Percentiles rank a stretch among this genome's conserved stretches.
These are phyloP conservation scores for Linaria vulgaris DNA, from an alignment of 257 asterid species.

Conservation along the genomic window DNA sequence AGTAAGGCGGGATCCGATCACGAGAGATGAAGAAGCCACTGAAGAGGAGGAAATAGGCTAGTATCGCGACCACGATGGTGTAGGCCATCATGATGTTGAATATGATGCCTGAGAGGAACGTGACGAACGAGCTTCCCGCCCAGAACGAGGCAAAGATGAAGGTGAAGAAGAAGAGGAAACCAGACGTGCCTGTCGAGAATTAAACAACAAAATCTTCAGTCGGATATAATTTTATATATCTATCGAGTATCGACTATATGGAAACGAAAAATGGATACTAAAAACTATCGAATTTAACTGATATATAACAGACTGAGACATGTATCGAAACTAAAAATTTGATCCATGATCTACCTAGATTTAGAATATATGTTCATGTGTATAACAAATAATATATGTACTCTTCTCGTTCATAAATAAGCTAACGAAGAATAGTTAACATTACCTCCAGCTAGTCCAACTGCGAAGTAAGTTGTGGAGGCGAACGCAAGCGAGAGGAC, in stretches of 20 bases:
- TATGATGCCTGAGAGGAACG: slow-evolving; percentile 50
- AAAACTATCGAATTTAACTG: too few species aligned
- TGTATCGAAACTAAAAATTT: too few species aligned
- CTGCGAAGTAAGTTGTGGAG: slow-evolving; percentile 46
- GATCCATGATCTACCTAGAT: too few species aligned
- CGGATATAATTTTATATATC: too few species aligned
- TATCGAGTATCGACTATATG: too few species aligned
- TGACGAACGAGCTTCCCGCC: slow-evolving; percentile 65
- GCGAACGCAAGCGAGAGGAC: slow-evolving; percentile 44
- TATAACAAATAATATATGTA: too few species aligned
- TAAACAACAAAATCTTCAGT: too few species aligned
- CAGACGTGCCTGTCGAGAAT: not conserved
- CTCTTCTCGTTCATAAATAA: too few species aligned
- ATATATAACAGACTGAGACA: too few species aligned
- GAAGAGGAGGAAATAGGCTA: slow-evolving; percentile 54
- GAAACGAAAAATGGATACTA: too few species aligned
- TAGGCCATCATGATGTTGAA: slow-evolving; percentile 57
- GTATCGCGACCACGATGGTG: slow-evolving; percentile 49
- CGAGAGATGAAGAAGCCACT: slow-evolving; percentile 52
- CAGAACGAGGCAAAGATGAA: slow-evolving; percentile 55
- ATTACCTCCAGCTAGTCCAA: slow-evolving; percentile 56
- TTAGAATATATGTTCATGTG: too few species aligned
- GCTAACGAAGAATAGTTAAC: too few species aligned
- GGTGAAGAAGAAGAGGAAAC: slow-evolving; percentile 41
- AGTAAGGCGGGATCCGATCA: slow-evolving; percentile 47